phyloP scores from a whole-genome alignment of 108 stramenopile species.

The Discostella pseudostelligera region DNA sequence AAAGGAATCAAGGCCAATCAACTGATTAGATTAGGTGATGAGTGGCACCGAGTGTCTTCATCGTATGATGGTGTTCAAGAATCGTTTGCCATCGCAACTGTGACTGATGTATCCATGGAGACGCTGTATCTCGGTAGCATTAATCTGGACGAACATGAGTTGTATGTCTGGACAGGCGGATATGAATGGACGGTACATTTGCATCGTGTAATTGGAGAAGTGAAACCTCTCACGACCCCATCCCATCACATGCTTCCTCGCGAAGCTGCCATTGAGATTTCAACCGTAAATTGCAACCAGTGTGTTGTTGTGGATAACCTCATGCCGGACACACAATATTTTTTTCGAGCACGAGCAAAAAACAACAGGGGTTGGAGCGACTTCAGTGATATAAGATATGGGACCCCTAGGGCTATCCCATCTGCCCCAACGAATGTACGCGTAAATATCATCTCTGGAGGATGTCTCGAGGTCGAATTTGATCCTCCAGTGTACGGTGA shows the following conservation, averaged over 20 bases:
- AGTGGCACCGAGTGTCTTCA: constrained; percentile 65
- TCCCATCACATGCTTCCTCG: constrained; percentile 44
- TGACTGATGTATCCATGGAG: constrained; percentile 51
- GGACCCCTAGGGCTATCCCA: constrained; percentile 36
- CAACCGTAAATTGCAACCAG: constrained; percentile 55
- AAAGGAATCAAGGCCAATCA: constrained; percentile 50
- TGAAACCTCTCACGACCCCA: constrained; percentile 41
- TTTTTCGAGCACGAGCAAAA: constrained; percentile 50
- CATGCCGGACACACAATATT: constrained; percentile 52
- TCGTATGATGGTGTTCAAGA: constrained; percentile 48
- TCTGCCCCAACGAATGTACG: constrained; percentile 29
- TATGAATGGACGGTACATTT: constrained; percentile 78
- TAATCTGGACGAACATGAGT: constrained; percentile 5
- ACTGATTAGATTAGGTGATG: constrained; percentile 50
- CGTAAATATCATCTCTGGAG: constrained; percentile 30
- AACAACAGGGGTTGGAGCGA: constrained; percentile 58
- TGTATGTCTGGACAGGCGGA: constrained; percentile 65
- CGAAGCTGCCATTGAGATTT: constrained; percentile 50
- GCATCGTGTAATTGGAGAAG: constrained; percentile 42
- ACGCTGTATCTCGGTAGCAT: constrained; percentile 43
- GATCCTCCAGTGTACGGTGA: constrained; percentile 55
- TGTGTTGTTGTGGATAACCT: constrained; percentile 58
- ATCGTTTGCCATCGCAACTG: constrained; percentile 50
- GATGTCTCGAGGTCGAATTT: constrained; percentile 52
- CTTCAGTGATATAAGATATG: constrained; percentile 28